A percentile compares a stretch with the other conserved stretches of the same genome.
Conservation (phyloP, 1,284 basidiomycete genomes). For the Ustilago cynodontis region DNA sequence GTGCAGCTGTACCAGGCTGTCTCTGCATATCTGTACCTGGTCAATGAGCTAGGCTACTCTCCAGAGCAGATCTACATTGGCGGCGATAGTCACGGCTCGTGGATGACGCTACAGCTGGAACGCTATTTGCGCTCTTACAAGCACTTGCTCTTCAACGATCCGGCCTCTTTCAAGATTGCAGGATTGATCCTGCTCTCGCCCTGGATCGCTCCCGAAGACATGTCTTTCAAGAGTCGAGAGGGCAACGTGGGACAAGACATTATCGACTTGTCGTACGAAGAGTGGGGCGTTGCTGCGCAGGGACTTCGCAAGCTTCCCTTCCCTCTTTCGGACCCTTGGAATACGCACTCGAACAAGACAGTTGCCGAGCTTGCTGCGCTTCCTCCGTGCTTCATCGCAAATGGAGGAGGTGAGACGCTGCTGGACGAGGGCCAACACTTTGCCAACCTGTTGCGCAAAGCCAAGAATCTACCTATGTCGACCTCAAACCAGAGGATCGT, state of each 20-base stretch:
- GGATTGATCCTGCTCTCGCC: conserved; percentile 62
- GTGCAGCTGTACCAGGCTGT: conserved; percentile 62
- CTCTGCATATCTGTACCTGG: conserved; percentile 61
- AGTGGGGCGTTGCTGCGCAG: conserved; percentile 58
- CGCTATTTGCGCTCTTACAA: conserved; percentile 62
- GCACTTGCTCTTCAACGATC: conserved; percentile 36
- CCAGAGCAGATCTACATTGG: conserved; percentile 66
- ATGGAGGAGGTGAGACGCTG: conserved; percentile 45
- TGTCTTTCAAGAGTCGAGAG: conserved; percentile 50
- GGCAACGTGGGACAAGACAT: conserved; percentile 55
- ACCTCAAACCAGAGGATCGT: conserved; percentile 39
- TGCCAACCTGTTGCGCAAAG: conserved; percentile 54
- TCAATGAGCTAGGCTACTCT: conserved; percentile 58
- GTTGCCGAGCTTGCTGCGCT: conserved; percentile 34
- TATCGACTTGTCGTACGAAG: conserved; percentile 48
- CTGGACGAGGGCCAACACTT: conserved; percentile 53
- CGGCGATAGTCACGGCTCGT: conserved; percentile 64
- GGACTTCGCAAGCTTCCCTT: conserved; percentile 34
- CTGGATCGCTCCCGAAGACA: conserved; percentile 44
- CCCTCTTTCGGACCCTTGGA: conserved; percentile 45
- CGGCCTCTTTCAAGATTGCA: conserved; percentile 32
- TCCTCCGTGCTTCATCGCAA: conserved; percentile 47
- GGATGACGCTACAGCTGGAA: conserved; percentile 60
- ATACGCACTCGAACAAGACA: conserved; percentile 48
- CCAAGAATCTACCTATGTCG: conserved; percentile 45